A percentile compares a stretch with the other conserved stretches of the same genome.
These are phyloP conservation scores for Magnolia officinalis DNA, from an alignment of 164 flowering plant species.

Conservation along the genomic window DNA sequence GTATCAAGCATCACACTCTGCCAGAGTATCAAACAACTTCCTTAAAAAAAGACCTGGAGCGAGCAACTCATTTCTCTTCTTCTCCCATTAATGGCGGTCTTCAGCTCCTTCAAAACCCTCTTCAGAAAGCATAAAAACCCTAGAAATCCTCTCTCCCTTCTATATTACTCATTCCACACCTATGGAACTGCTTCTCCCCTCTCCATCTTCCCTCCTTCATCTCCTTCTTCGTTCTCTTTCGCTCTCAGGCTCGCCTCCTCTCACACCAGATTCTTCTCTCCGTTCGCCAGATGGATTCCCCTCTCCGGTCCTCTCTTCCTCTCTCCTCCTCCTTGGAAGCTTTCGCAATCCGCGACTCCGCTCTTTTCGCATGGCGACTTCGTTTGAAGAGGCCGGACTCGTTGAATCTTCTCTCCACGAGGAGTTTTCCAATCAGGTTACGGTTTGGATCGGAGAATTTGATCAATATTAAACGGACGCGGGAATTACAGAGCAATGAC, in stretches of 20 bases:
- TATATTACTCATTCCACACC: slow-evolving; percentile 3
- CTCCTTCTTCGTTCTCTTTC: slow-evolving; percentile 3
- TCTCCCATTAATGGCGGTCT: slow-evolving; percentile 19
- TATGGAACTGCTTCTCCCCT: neutral
- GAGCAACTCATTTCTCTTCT: neutral
- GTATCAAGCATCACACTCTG: neutral
- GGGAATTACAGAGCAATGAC: neutral
- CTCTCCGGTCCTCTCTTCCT: slow-evolving; percentile 64
- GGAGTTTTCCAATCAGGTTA: slow-evolving; percentile 21
- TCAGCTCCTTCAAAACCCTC: slow-evolving; percentile 14
- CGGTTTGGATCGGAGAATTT: slow-evolving; percentile 15
- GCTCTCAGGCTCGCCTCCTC: slow-evolving; percentile 13
- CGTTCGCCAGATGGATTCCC: slow-evolving; percentile 37
- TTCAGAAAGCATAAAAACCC: slow-evolving; percentile 7
- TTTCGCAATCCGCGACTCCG: slow-evolving; percentile 76
- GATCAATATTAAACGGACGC: neutral
- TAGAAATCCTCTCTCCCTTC: slow-evolving; percentile 3
- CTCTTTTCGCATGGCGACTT: slow-evolving; percentile 44
- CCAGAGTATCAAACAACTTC: neutral
- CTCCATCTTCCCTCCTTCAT: neutral
- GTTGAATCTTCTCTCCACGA: slow-evolving; percentile 24
- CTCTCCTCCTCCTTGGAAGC: slow-evolving; percentile 73
- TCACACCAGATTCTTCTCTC: slow-evolving; percentile 28
- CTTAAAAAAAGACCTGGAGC: neutral
- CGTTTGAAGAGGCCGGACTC: slow-evolving; percentile 35